Evolutionary conservation across 331 rosid genomes (phyloP).

Genomic region (Telfairia occidentalis): DNA sequence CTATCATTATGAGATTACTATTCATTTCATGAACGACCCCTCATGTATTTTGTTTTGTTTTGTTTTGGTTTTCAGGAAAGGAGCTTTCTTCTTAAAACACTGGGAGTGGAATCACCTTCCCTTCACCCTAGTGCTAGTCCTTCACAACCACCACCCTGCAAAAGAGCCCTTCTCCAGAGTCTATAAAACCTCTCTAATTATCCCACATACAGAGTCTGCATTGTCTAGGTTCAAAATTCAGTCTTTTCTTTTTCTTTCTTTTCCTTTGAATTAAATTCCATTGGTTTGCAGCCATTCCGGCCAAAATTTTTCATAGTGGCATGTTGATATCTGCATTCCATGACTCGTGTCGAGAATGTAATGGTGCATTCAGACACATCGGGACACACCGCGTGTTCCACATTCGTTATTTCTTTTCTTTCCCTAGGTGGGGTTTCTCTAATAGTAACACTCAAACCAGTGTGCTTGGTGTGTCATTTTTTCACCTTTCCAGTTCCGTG

Average conservation of each 20-base stretch:
- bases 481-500: constrained; percentile 39
- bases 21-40: constrained; percentile 13
- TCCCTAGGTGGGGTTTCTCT: constrained; percentile 17
- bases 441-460: constrained; percentile 26
- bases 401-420: constrained; percentile 23
- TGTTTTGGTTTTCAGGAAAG: constrained; percentile 62
- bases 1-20: neutral
- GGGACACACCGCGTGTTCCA: constrained; percentile 36
- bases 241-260: constrained; percentile 16
- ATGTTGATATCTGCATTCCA: constrained; percentile 37
- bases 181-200: constrained; percentile 33
- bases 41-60: constrained; percentile 14
- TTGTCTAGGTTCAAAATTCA: constrained; percentile 21
- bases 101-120: constrained; percentile 84
- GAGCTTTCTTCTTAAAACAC: constrained; percentile 88
- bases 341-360: constrained; percentile 42
- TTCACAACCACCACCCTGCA: constrained; percentile 88
- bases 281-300: constrained; percentile 55
- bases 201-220: constrained; percentile 17
- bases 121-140: constrained; percentile 36
- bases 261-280: constrained; percentile 26
- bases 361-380: constrained; percentile 54
- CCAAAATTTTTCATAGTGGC: constrained; percentile 70
- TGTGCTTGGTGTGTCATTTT: constrained; percentile 66
- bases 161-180: constrained; percentile 86